Percentiles rank a stretch among this genome's conserved stretches.
These are phyloP conservation scores for Alternaria sp. DNA, from an alignment of 2,329 filamentous ascomycete genomes.

Conservation along the genomic window DNA sequence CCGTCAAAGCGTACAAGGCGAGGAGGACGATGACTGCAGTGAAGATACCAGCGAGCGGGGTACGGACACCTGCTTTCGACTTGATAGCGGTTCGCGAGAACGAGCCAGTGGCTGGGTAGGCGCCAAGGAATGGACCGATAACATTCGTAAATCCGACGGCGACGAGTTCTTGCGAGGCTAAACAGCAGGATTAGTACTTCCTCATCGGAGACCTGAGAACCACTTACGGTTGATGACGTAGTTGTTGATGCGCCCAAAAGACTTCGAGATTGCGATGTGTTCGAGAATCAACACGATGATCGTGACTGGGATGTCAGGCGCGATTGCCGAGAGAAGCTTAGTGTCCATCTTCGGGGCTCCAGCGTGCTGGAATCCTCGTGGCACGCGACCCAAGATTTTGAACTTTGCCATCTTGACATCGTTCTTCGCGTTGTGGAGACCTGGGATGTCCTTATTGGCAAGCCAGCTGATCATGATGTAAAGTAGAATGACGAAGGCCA, in stretches of 20 bases:
- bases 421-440: slow-evolving; percentile 53
- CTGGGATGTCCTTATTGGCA: slow-evolving; percentile 66
- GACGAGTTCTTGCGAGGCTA: slow-evolving; percentile 87
- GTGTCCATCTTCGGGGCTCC: slow-evolving; percentile 72
- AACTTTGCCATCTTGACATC: slow-evolving; percentile 66
- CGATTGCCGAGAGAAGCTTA: slow-evolving; percentile 71
- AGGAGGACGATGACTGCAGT: slow-evolving; percentile 85
- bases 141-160: slow-evolving; percentile 90
- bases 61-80: slow-evolving; percentile 93
- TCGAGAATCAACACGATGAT: slow-evolving; percentile 96
- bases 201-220: neutral
- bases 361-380: slow-evolving; percentile 71
- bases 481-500: slow-evolving; percentile 87
- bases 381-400: slow-evolving; percentile 58
- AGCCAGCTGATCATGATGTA: slow-evolving; percentile 92
- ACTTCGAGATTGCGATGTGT: slow-evolving; percentile 96
- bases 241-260: slow-evolving; percentile 93
- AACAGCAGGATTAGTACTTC: neutral
- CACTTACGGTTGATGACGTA: slow-evolving; percentile 78
- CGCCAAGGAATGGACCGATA: slow-evolving; percentile 87
- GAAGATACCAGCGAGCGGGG: slow-evolving; percentile 87
- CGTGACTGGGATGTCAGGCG: slow-evolving; percentile 76
- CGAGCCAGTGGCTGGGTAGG: slow-evolving; percentile 90
- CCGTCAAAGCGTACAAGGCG: slow-evolving; percentile 85
- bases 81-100: slow-evolving; percentile 97